Conservation (phyloP, 805 yeast genomes). For the Sugiyamaella marilandica region DNA sequence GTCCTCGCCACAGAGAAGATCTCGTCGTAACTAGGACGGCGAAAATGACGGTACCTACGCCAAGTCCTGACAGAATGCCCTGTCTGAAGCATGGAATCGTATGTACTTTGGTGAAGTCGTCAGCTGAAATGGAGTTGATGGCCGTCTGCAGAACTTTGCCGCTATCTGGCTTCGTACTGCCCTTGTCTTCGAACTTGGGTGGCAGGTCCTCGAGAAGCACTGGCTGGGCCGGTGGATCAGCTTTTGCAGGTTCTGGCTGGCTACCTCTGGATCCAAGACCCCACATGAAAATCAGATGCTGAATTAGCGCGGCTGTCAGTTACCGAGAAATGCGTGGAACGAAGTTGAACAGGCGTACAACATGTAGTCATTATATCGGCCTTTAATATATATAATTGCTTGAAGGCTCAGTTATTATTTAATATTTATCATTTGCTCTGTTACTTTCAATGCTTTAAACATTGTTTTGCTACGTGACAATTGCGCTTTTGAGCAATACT, state of each 20-base stretch:
- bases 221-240: not conserved
- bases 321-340: too few species aligned
- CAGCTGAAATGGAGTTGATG: conserved; percentile 20
- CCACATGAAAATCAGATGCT: conserved; percentile 26
- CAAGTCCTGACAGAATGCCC: conserved; percentile 34
- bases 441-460: too few species aligned
- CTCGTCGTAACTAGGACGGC: conserved; percentile 27
- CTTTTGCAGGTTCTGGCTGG: not conserved
- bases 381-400: too few species aligned
- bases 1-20: conserved; percentile 41
- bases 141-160: conserved; percentile 20
- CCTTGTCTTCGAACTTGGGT: conserved; percentile 29
- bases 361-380: not conserved
- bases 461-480: too few species aligned
- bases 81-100: conserved; percentile 36
- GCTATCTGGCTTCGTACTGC: conserved; percentile 17
- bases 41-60: conserved; percentile 29
- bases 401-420: too few species aligned
- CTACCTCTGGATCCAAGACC: conserved; percentile 7
- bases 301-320: too few species aligned
- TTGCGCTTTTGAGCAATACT: too few species aligned
- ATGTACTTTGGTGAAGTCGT: conserved; percentile 31
- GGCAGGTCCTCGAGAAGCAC: conserved; percentile 29
- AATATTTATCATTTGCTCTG: too few species aligned
- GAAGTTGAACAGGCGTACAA: not conserved